Conservation (phyloP, 2,329 filamentous ascomycete genomes). For the Cyphellophora attinorum region DNA sequence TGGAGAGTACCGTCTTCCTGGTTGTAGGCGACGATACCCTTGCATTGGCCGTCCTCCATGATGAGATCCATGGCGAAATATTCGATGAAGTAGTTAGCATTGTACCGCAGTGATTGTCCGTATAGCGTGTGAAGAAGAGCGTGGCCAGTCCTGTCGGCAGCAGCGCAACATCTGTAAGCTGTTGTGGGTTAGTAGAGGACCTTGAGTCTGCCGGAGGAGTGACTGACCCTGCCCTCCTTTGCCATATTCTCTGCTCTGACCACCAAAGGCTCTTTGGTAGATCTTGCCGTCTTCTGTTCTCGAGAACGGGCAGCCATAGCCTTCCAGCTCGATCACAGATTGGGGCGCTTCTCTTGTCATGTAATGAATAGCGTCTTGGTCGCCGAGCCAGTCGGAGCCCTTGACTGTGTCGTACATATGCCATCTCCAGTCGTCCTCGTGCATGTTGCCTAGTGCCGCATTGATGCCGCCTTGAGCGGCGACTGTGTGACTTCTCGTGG, state of each 20-base stretch:
- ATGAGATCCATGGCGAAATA: constrained; percentile 95
- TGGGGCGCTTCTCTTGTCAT: constrained; percentile 45
- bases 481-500: constrained; percentile 55
- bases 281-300: constrained; percentile 95
- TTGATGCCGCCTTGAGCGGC: constrained; percentile 60
- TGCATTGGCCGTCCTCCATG: constrained; percentile 95
- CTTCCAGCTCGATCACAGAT: constrained; percentile 61
- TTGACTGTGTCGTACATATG: constrained; percentile 54
- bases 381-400: constrained; percentile 49
- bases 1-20: constrained; percentile 97
- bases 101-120: constrained; percentile 91
- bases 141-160: constrained; percentile 92
- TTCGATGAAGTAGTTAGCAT: constrained; percentile 99
- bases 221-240: constrained; percentile 98
- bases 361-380: constrained; percentile 52
- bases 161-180: constrained; percentile 94
- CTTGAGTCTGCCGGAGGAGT: too few species aligned
- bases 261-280: constrained; percentile 97
- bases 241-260: constrained; percentile 87
- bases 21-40: constrained; percentile 94
- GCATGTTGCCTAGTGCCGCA: constrained; percentile 48
- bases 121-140: constrained; percentile 97
- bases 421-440: constrained; percentile 49
- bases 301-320: constrained; percentile 89
- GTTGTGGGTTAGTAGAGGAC: too few species aligned